Evolutionary conservation across 768 basidiomycete genomes (phyloP).

Genomic region (Lactarius trivialis): DNA sequence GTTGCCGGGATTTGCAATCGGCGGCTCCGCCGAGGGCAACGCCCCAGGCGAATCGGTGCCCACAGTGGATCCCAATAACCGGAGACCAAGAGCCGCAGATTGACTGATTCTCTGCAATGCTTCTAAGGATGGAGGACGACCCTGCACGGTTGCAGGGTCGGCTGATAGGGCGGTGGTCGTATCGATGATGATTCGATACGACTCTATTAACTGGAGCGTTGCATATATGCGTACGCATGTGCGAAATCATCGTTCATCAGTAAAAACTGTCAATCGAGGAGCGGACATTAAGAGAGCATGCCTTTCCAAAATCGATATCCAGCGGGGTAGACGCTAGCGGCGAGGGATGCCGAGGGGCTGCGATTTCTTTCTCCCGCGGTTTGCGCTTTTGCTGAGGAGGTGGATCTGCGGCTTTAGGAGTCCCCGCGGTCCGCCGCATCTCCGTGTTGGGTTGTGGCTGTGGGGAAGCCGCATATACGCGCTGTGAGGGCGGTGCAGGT

Average conservation of each 20-base stretch:
- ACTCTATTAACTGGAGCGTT: conserved; percentile 36
- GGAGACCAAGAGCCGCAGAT: conserved; percentile 36
- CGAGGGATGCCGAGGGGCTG: conserved; percentile 26
- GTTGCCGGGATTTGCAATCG: conserved; percentile 22
- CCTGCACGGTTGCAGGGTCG: conserved; percentile 25
- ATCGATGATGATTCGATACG: conserved; percentile 40
- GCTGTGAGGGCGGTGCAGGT: conserved; percentile 28
- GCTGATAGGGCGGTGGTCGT: conserved; percentile 30
- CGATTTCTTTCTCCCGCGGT: conserved; percentile 33
- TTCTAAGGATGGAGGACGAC: conserved; percentile 25
- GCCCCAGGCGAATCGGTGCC: conserved; percentile 21
- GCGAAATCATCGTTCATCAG: background rate
- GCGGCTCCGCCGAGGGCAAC: conserved; percentile 13
- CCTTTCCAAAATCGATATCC: conserved; percentile 40
- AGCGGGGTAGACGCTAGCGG: conserved; percentile 25
- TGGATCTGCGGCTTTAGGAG: conserved; percentile 13
- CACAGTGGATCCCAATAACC: conserved; percentile 41
- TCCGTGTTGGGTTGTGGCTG: conserved; percentile 29
- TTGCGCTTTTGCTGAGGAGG: conserved; percentile 31
- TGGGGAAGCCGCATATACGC: conserved; percentile 29
- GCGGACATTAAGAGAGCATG: conserved; percentile 19
- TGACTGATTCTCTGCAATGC: conserved; percentile 41
- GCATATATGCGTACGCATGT: background rate
- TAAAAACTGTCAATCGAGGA: background rate
- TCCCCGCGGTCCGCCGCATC: conserved; percentile 28